Evolutionary conservation across 306 rosid species (phyloP).

Genomic region (Hippophae tibetana): DNA sequence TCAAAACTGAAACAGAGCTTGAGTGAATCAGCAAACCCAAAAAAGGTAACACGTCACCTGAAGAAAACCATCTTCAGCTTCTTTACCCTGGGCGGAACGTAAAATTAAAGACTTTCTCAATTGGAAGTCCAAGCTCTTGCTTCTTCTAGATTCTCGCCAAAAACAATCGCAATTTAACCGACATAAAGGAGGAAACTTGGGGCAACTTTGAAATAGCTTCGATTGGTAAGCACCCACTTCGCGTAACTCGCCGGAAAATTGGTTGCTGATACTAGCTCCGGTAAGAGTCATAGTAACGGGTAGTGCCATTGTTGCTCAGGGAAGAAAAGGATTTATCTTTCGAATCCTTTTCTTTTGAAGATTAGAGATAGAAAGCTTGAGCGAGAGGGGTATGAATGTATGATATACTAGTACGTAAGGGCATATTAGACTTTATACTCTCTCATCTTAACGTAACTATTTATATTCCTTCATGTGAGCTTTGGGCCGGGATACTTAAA

Average conservation of each 20-base stretch:
- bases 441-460: no score
- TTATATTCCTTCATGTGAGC: no score
- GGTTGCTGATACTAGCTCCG: conserved; percentile 17
- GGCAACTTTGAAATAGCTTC: conserved; percentile 18
- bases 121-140: conserved; percentile 17
- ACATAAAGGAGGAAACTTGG: conserved; percentile 23
- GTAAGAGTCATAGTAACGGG: conserved; percentile 33
- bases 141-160: conserved; percentile 19
- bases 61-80: conserved; percentile 48
- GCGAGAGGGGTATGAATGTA: no score
- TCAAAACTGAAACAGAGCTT: background rate
- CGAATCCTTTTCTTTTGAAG: background rate
- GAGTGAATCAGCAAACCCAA: background rate
- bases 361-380: background rate
- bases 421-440: no score
- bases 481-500: no score
- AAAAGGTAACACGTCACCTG: conserved; percentile 30
- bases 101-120: conserved; percentile 18
- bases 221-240: conserved; percentile 24
- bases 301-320: conserved; percentile 37
- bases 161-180: conserved; percentile 15
- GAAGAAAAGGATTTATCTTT: background rate
- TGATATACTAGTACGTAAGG: no score
- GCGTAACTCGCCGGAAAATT: conserved; percentile 20
- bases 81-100: conserved; percentile 48